Base-by-base conservation (phyloP, 1,139 yeast species). In the Yamadazyma atmosphaerica region DNA sequence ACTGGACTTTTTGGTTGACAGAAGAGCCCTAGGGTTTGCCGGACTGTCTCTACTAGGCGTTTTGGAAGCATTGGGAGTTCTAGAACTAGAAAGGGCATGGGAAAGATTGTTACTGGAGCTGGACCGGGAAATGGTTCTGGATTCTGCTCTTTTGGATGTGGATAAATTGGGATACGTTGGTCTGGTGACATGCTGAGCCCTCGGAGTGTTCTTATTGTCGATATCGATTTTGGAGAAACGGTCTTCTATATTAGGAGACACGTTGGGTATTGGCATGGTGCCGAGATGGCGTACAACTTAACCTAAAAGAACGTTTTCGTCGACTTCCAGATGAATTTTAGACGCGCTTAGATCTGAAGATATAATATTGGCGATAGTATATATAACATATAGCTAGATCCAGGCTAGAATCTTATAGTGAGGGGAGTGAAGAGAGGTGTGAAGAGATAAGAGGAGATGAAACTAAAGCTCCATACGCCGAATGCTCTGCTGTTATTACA, bases 401-500 rank as follows among this genome's bases (percentile, higher is more conserved):
- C n/a, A n/a, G n/a, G n/a, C n/a, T n/a, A n/a, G n/a, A n/a, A n/a
- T n/a, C n/a, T n/a, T 21, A 21, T 21, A 21, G 23, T 21, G 23
- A 10, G n/a, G n/a, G n/a, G n/a, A n/a, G n/a, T n/a, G n/a, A n/a
- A n/a, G n/a, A n/a, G n/a, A n/a, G n/a, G n/a, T n/a, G n/a, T n/a
- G n/a, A n/a, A 12, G 21, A 16, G 10, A 29, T 9, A 13, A 6
- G n/a, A 11, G 7, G 7, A 5, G n/a, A 66, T 66, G 74, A 68
- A 64, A 41, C 54, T 68, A 13, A 68, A 67, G 43, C 55, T 66
- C 24, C 52, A 55, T 31, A 58, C 71, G 4, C 61, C 53, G 31
- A 57, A 54, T 39, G 56, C 59, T 4, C 71, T 59, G 43, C 40
- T 57, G 7, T 52, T 68, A 16, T 58, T 56, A 34, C 51, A 59